phyloP scores from a whole-genome alignment of 192 early-diverging fungal genomes.

The Coemansia sp. region DNA sequence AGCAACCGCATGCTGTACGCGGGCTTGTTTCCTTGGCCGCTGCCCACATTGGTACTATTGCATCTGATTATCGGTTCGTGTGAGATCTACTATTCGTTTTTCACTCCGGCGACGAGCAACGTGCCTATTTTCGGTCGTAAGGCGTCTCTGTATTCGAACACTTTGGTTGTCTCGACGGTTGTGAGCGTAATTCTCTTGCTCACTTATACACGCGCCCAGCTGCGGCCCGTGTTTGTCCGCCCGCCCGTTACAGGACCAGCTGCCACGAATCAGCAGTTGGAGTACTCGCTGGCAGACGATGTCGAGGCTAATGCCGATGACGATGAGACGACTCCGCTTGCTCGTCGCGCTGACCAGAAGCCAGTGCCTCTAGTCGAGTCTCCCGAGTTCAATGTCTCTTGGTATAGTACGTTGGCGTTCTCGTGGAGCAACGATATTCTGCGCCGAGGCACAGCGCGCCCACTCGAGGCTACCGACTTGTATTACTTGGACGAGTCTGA shows the following conservation, averaged over 20 bases:
- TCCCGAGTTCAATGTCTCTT: conserved; percentile 34
- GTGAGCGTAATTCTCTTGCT: not conserved
- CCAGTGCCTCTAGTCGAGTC: conserved; percentile 28
- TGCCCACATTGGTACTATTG: conserved; percentile 10
- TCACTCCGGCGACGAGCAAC: conserved; percentile 7
- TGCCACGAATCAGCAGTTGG: not conserved
- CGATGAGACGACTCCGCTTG: conserved; percentile 28
- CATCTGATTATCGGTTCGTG: conserved; percentile 13
- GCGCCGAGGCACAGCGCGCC: conserved; percentile 54
- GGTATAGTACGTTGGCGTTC: conserved; percentile 55
- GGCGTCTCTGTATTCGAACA: conserved; percentile 27
- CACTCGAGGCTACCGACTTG: conserved; percentile 67
- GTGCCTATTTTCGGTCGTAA: conserved; percentile 21
- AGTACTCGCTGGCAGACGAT: not conserved
- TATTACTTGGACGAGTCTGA: conserved; percentile 60
- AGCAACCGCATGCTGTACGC: conserved; percentile 19
- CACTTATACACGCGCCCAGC: conserved; percentile 21
- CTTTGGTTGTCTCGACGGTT: conserved; percentile 15
- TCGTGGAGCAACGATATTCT: conserved; percentile 66
- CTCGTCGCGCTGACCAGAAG: conserved; percentile 19
- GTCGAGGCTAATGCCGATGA: conserved; percentile 7
- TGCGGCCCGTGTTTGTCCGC: conserved; percentile 31
- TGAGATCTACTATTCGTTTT: conserved; percentile 44
- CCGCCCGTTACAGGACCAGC: not conserved
- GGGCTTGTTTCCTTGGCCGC: conserved; percentile 35